Conservation (phyloP, 805 yeast species). For the Teunomyces funiuensis region DNA sequence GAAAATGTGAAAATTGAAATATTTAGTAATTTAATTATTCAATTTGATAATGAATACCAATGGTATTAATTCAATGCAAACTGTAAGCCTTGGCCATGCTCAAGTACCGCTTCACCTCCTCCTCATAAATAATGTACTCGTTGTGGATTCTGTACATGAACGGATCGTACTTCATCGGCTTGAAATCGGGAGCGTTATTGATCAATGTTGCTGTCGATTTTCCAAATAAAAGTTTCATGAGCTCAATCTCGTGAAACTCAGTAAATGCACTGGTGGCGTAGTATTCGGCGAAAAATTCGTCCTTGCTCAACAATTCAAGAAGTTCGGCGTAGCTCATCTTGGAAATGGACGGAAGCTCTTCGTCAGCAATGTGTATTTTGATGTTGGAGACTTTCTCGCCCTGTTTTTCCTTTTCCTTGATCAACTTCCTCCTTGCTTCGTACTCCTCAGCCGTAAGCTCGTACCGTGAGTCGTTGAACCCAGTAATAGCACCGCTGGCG, state of each 20-base stretch:
- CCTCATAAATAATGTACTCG: constrained; percentile 25
- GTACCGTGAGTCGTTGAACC: constrained; percentile 6
- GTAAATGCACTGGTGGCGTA: constrained; percentile 30
- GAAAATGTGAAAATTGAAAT: too few species aligned
- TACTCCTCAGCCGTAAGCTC: constrained; percentile 13
- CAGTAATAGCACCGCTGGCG: background rate
- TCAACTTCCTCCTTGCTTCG: constrained; percentile 9
- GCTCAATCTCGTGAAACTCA: constrained; percentile 33
- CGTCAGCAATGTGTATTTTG: constrained; percentile 3
- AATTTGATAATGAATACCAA: too few species aligned
- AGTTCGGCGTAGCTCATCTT: constrained; percentile 24
- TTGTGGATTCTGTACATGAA: constrained; percentile 19
- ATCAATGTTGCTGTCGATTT: constrained; percentile 15
- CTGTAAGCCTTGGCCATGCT: background rate
- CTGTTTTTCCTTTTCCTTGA: constrained; percentile 5
- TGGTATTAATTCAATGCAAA: background rate
- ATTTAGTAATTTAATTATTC: too few species aligned
- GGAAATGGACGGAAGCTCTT: constrained; percentile 11
- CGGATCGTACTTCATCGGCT: constrained; percentile 30
- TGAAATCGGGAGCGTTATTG: constrained; percentile 24
- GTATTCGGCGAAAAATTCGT: constrained; percentile 30
- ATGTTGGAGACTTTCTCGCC: constrained; percentile 1
- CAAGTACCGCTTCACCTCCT: constrained; percentile 21
- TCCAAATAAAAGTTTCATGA: constrained; percentile 21
- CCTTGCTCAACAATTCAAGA: constrained; percentile 24